phyloP scores from a whole-genome alignment of 1,139 yeast genomes.

The Scheffersomyces segobiensis region DNA sequence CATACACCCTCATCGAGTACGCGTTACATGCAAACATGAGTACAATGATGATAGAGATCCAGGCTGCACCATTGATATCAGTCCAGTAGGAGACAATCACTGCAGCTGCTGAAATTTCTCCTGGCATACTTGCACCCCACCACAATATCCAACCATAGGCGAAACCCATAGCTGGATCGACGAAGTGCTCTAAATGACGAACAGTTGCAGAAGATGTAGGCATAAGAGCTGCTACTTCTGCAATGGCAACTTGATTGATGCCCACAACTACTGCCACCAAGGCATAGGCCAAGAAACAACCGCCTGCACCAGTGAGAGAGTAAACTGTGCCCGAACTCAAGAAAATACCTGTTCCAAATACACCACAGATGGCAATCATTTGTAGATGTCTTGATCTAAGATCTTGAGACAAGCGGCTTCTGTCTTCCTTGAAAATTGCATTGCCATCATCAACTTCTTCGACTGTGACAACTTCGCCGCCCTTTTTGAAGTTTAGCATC shows the following conservation, averaged over 20 bases:
- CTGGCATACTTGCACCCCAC: slow-evolving; percentile 20
- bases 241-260: slow-evolving; percentile 23
- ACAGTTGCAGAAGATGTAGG: slow-evolving; percentile 30
- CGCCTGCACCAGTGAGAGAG: slow-evolving; percentile 18
- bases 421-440: background rate
- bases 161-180: slow-evolving; percentile 28
- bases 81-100: slow-evolving; percentile 28
- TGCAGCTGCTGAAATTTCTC: slow-evolving; percentile 27
- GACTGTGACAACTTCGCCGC: background rate
- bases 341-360: slow-evolving; percentile 28
- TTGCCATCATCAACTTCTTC: background rate
- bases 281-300: slow-evolving; percentile 19
- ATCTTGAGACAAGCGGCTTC: background rate
- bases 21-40: slow-evolving; percentile 23
- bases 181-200: slow-evolving; percentile 28
- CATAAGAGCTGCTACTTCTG: slow-evolving; percentile 30
- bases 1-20: slow-evolving; percentile 29
- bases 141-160: slow-evolving; percentile 24
- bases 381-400: slow-evolving; percentile 31
- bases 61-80: slow-evolving; percentile 24
- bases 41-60: slow-evolving; percentile 27
- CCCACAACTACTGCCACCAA: slow-evolving; percentile 23
- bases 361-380: slow-evolving; percentile 33
- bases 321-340: slow-evolving; percentile 3
- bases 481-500: background rate